phyloP scores from a whole-genome alignment of 2,329 filamentous ascomycete species.

The Sclerotinia borealis region DNA sequence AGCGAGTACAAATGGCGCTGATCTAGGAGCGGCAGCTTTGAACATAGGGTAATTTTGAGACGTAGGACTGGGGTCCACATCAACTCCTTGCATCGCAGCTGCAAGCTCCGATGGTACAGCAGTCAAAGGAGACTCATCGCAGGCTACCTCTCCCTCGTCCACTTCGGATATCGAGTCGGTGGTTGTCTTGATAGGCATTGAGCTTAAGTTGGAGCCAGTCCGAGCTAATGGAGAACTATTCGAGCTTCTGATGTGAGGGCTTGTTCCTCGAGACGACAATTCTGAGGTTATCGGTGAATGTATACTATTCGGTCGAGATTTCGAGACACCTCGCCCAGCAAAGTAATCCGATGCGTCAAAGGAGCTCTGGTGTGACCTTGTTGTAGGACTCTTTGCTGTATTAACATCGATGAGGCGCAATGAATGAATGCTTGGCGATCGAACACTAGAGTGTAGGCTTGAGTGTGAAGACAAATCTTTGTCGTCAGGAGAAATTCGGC shows the following conservation, averaged over 20 bases:
- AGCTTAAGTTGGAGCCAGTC: constrained; percentile 22
- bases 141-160: constrained; percentile 24
- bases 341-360: constrained; percentile 20
- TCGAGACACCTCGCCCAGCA: constrained; percentile 14
- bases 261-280: constrained; percentile 22
- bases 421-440: constrained; percentile 30
- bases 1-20: constrained; percentile 23
- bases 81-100: constrained; percentile 26
- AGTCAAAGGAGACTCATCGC: constrained; percentile 15
- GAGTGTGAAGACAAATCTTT: constrained; percentile 22
- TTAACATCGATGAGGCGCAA: constrained; percentile 31
- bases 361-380: constrained; percentile 20
- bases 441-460: constrained; percentile 21
- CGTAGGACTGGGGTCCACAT: constrained; percentile 19
- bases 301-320: constrained; percentile 24
- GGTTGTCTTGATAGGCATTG: constrained; percentile 19
- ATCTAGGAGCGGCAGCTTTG: constrained; percentile 6
- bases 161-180: constrained; percentile 29
- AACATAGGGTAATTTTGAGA: constrained; percentile 9
- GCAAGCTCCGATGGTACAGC: constrained; percentile 25
- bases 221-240: constrained; percentile 24
- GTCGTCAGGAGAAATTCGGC: constrained; percentile 25
- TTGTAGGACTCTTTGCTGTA: constrained; percentile 22
- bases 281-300: constrained; percentile 19
- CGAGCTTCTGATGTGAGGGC: constrained; percentile 23